These are phyloP conservation scores for Fusarium nelsonii DNA, from an alignment of 2,329 filamentous ascomycete genomes.

Conservation along the genomic window DNA sequence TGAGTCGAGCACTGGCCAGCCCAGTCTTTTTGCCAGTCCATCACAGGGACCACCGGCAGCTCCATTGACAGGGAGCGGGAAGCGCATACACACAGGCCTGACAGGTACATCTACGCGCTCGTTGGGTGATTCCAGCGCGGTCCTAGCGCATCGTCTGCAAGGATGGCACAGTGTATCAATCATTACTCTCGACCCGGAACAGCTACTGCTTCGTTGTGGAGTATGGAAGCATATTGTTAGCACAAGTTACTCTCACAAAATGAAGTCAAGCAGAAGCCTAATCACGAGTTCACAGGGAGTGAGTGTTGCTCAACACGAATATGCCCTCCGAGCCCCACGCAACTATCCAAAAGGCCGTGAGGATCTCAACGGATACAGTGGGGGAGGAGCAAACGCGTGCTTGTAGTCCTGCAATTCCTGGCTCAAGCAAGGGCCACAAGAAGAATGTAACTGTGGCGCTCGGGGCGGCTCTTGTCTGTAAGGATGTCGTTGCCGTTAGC, in stretches of 20 bases:
- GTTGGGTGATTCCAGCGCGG: conserved; percentile 26
- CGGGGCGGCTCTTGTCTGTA: conserved; percentile 18
- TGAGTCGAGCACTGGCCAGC: conserved; percentile 18
- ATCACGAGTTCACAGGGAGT: conserved; percentile 1
- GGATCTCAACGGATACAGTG: not conserved
- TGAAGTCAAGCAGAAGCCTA: conserved; percentile 11
- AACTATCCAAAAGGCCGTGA: not conserved
- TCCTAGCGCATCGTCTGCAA: conserved; percentile 35
- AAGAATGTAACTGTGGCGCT: conserved; percentile 10
- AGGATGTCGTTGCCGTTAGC: conserved; percentile 22
- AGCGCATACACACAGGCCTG: conserved; percentile 45
- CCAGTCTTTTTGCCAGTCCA: conserved; percentile 16
- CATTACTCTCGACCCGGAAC: conserved; percentile 32
- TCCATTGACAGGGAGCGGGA: conserved; percentile 48
- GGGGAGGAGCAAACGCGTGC: not conserved
- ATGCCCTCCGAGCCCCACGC: not conserved
- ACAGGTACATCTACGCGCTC: conserved; percentile 40
- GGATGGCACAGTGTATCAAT: conserved; percentile 41
- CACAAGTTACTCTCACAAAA: conserved; percentile 9
- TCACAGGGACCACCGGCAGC: conserved; percentile 27
- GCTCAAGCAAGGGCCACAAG: not conserved
- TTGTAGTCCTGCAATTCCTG: not conserved
- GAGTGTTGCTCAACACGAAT: not conserved
- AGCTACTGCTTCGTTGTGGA: conserved; percentile 30
- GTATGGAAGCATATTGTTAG: conserved; percentile 6